These are phyloP conservation scores for Cenchrus fungigraminus DNA, from an alignment of 176 grass and related monocot genomes.

Conservation along the genomic window DNA sequence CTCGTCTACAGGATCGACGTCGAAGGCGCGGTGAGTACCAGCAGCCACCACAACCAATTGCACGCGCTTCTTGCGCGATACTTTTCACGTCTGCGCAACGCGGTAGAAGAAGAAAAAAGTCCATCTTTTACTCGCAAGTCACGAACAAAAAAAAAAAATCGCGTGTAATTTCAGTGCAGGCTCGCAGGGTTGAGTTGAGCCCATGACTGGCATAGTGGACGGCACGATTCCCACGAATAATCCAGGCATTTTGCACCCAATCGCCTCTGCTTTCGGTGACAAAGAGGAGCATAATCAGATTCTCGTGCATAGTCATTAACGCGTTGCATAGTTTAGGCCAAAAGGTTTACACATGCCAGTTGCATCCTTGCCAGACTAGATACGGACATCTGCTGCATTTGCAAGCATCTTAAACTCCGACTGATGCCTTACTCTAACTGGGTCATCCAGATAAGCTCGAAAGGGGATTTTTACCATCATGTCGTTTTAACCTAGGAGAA, in stretches of 20 bases:
- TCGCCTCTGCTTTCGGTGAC: slow-evolving; percentile 52
- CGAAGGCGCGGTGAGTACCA: slow-evolving; percentile 70
- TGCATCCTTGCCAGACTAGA: neutral
- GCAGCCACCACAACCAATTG: neutral
- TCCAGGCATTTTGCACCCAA: slow-evolving; percentile 44
- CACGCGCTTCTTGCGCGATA: neutral
- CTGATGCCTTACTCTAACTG: neutral
- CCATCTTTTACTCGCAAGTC: neutral
- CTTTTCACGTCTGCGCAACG: neutral
- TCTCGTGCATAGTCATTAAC: slow-evolving; percentile 22
- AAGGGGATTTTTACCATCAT: neutral
- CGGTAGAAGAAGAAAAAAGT: neutral
- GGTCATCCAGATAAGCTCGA: neutral
- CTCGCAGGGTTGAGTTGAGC: neutral
- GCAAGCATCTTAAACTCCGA: neutral
- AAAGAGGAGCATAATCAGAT: slow-evolving; percentile 40
- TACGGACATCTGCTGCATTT: neutral
- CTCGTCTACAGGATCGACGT: slow-evolving; percentile 93
- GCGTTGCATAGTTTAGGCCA: neutral
- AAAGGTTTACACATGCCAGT: slow-evolving; percentile 35
- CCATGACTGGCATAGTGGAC: neutral
- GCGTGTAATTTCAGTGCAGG: neutral
- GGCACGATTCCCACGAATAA: slow-evolving; percentile 36
- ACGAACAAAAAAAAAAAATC: neutral
- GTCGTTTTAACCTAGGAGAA: neutral